phyloP scores from a whole-genome alignment of 345 rosid species.

The Bretschneidera sinensis region DNA sequence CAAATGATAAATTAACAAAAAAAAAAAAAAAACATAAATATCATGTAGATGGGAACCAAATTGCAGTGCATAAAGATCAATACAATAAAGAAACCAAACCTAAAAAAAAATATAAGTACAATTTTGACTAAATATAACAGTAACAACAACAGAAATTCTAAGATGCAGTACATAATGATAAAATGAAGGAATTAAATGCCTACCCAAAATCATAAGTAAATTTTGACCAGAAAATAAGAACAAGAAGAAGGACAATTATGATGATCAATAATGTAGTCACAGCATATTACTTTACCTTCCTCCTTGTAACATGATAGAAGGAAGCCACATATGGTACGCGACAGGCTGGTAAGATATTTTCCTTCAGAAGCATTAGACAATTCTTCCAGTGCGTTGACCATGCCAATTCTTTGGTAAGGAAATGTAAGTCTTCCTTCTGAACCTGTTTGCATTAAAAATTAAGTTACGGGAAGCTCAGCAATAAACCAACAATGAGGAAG shows the following conservation, averaged over 20 bases:
- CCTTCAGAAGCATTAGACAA: constrained; percentile 81
- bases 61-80: too few species aligned
- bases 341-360: constrained; percentile 62
- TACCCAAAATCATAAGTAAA: neutral
- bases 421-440: constrained; percentile 92
- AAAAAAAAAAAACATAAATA: constrained; percentile 3
- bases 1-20: constrained; percentile 13
- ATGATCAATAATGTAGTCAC: neutral
- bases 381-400: constrained; percentile 77
- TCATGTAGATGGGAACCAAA: neutral
- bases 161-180: neutral
- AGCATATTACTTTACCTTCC: constrained; percentile 56
- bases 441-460: constrained; percentile 41
- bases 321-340: constrained; percentile 49
- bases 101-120: too few species aligned
- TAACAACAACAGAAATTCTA: neutral
- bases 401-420: constrained; percentile 89
- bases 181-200: too few species aligned
- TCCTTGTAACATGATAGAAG: constrained; percentile 68
- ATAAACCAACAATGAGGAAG: neutral
- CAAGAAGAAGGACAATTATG: neutral
- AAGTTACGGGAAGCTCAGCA: constrained; percentile 13
- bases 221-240: neutral
- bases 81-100: too few species aligned
- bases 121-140: too few species aligned